A percentile compares a stretch with the other conserved stretches of the same genome.
Conservation (phyloP, 352 stramenopile genomes). For the Lagenidium giganteum region DNA sequence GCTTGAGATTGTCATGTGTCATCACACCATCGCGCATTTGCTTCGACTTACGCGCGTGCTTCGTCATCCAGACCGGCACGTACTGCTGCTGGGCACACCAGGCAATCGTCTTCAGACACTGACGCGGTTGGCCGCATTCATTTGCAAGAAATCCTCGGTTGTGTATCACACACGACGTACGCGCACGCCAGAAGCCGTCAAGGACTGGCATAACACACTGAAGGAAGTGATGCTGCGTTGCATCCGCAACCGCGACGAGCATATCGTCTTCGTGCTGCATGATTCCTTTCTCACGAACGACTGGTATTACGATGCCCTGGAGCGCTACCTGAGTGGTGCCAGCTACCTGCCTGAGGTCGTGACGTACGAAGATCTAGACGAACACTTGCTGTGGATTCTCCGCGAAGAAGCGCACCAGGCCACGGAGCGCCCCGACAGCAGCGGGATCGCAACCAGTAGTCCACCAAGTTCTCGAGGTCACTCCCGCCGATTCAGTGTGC, state of each 20-base stretch:
- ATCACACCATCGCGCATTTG: constrained; percentile 48
- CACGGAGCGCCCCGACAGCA: not conserved
- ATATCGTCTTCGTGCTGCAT: constrained; percentile 56
- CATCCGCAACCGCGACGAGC: constrained; percentile 26
- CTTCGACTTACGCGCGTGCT: constrained; percentile 45
- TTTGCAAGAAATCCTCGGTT: constrained; percentile 33
- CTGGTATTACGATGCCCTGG: constrained; percentile 33
- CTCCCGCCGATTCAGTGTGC: too few relatives aligned
- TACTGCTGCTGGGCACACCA: constrained; percentile 38
- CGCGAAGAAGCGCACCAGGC: constrained; percentile 24
- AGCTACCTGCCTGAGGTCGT: constrained; percentile 36
- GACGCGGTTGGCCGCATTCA: constrained; percentile 39
- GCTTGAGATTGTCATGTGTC: constrained; percentile 48
- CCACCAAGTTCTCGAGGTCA: too few relatives aligned
- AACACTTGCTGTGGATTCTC: constrained; percentile 27
- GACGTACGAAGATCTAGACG: constrained; percentile 46
- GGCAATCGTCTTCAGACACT: constrained; percentile 53
- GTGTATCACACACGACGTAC: too few relatives aligned
- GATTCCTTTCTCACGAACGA: constrained; percentile 23
- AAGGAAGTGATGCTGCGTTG: constrained; percentile 36
- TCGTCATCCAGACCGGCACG: constrained; percentile 21
- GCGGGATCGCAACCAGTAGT: too few relatives aligned
- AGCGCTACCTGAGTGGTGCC: constrained; percentile 38
- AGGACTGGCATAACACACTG: constrained; percentile 28
- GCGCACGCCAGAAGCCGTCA: constrained; percentile 6